These are phyloP conservation scores for Penicillium odoratum DNA, from an alignment of 495 filamentous ascomycete genomes.

Conservation along the genomic window DNA sequence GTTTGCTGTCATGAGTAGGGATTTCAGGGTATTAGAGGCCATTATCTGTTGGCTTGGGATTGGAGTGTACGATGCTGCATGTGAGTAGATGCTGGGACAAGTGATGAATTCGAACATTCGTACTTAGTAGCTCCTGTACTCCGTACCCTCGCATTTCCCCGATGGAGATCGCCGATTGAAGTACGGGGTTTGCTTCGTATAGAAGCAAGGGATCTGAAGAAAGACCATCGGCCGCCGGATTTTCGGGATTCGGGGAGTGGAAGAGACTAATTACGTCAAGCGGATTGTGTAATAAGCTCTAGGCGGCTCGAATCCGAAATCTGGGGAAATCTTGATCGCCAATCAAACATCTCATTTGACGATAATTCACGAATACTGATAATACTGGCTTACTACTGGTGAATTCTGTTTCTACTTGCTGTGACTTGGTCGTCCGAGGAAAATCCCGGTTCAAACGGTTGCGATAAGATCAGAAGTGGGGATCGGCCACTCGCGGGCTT, in stretches of 20 bases:
- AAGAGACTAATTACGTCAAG: slow-evolving; percentile 2
- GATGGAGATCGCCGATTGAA: slow-evolving; percentile 19
- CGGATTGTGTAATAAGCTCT: slow-evolving; percentile 1
- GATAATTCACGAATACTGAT: background rate
- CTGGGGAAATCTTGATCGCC: slow-evolving; percentile 15
- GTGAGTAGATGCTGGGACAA: too few relatives aligned
- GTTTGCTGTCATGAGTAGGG: too few relatives aligned
- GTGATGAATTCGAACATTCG: too few relatives aligned
- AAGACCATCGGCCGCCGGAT: slow-evolving; percentile 15
- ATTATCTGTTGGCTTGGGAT: too few relatives aligned
- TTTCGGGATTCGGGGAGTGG: slow-evolving; percentile 22
- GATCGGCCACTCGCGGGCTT: slow-evolving; percentile 40
- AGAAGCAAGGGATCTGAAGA: slow-evolving; percentile 1
- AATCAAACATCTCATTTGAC: background rate
- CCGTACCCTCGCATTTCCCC: background rate
- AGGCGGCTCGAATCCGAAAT: slow-evolving; percentile 12
- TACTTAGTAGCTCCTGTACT: too few relatives aligned
- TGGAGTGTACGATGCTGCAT: too few relatives aligned
- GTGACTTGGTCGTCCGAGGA: background rate
- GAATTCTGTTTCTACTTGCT: background rate
- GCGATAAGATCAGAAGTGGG: slow-evolving; percentile 22
- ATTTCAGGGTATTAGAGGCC: too few relatives aligned
- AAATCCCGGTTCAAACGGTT: background rate
- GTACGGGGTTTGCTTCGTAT: slow-evolving; percentile 5
- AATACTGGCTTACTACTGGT: background rate